Conservation (phyloP, 2,329 filamentous ascomycete genomes). For the Escovopsis sp. region DNA sequence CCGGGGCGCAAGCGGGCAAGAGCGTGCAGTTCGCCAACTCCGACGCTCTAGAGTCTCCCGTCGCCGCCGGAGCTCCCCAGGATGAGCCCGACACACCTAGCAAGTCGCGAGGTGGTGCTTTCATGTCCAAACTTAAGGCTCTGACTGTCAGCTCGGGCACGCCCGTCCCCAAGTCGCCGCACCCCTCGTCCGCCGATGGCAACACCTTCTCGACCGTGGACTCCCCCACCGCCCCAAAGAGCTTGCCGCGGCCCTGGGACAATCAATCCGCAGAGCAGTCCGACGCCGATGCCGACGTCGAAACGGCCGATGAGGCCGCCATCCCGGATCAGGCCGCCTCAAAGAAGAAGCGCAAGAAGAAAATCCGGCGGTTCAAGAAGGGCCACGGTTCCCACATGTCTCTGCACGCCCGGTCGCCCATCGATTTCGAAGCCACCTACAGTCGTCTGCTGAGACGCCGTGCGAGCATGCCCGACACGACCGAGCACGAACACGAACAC, state of each 20-base stretch:
- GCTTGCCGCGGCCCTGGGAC: conserved; percentile 34
- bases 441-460: conserved; percentile 44
- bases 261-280: conserved; percentile 36
- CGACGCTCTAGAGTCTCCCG: conserved; percentile 32
- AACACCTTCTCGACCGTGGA: conserved; percentile 25
- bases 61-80: conserved; percentile 43
- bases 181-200: conserved; percentile 19
- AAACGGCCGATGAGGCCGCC: conserved; percentile 66
- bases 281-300: conserved; percentile 52
- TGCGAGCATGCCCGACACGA: conserved; percentile 48
- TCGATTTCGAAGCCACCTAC: conserved; percentile 26
- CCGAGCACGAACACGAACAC: conserved; percentile 45
- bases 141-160: conserved; percentile 42
- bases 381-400: conserved; percentile 49
- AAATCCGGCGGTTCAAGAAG: conserved; percentile 41
- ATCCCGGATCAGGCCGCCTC: conserved; percentile 21
- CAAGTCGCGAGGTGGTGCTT: conserved; percentile 46
- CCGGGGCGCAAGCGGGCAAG: conserved; percentile 18
- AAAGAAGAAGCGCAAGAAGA: conserved; percentile 43
- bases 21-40: conserved; percentile 65
- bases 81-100: conserved; percentile 47
- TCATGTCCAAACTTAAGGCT: conserved; percentile 69
- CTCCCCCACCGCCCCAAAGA: conserved; percentile 32
- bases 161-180: conserved; percentile 30
- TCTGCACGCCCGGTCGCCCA: conserved; percentile 37